phyloP scores from a whole-genome alignment of 2,329 filamentous ascomycete species.

The Colletotrichum sp. region DNA sequence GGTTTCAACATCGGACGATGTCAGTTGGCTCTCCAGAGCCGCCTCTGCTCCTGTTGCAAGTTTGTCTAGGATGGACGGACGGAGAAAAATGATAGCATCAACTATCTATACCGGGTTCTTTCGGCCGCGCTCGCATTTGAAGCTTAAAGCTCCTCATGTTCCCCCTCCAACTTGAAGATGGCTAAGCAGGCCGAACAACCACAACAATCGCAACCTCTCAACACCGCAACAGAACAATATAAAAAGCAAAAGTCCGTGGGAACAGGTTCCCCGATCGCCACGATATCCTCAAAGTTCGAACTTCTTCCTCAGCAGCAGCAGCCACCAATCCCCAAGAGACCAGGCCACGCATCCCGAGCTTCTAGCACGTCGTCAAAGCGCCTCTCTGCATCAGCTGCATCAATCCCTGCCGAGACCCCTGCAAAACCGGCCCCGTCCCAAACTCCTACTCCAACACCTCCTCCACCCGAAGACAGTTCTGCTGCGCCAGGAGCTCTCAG shows the following conservation, averaged over 20 bases:
- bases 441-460: neutral
- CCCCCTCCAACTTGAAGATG: constrained; percentile 7
- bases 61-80: neutral
- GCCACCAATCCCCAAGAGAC: neutral
- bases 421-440: neutral
- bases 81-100: neutral
- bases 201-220: neutral
- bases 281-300: neutral
- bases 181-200: neutral
- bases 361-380: constrained; percentile 13
- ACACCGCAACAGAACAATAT: neutral
- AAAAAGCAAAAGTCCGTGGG: neutral
- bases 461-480: neutral
- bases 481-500: constrained; percentile 5
- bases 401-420: neutral
- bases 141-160: constrained; percentile 16
- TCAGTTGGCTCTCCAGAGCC: neutral
- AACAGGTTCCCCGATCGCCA: constrained; percentile 7
- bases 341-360: neutral
- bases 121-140: neutral
- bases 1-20: constrained; percentile 19
- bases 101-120: constrained; percentile 6
- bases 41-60: neutral
- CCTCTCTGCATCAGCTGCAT: neutral
- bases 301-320: neutral